Base-by-base conservation (phyloP, 257 asterid species). In the Fraxinus anomala region DNA sequence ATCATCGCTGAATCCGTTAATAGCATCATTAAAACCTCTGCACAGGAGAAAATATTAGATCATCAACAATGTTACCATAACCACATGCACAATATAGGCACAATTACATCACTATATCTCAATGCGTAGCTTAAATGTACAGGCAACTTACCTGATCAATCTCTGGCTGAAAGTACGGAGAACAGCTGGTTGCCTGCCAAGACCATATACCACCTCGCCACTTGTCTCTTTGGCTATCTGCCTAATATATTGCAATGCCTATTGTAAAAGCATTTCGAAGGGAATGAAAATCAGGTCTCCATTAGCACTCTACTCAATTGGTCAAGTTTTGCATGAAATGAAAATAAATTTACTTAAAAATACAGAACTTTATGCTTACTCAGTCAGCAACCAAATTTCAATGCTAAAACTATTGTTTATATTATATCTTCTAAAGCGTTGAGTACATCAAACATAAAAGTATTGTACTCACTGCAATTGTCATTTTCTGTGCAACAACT, bases 21-120 rank as follows among this genome's bases (percentile, higher is more conserved):
- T 85, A 21, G 98, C 99, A 72, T 96, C 98, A 74, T 94, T 96
- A 80, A 96, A 96, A 37, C 99, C 99, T 87, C 98, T 96, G 91
- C 69, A 76, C n/a, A 66, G 34, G 51, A 80, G 61, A 76, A 56
- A 49, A 71, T 65, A 80, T 36, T 26, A 21, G 28, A 44, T 47
- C 39, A 47, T 30, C 39, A 68, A 71, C 8, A 75, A 12, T 31
- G 17, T 14, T 42, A 42, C 6, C 24, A 31, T 56, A 13, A 34
- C 8, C 44, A 73, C 56, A 56, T 16, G 47, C 68, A 30, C 33
- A 16, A 3, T 79, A 47, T 47, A 69, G 6, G 10, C 34, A 34
- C 28, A 66, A 17, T 34, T 17, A 54, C 17, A 4, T 47, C 59
- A 23, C 23, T 6, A 63, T 17, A 31, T 23, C 61, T 10, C 61